Percentiles rank a stretch among this genome's conserved stretches.
phyloP scores from a whole-genome alignment of 164 flowering plant genomes.

The Pachysandra terminalis region DNA sequence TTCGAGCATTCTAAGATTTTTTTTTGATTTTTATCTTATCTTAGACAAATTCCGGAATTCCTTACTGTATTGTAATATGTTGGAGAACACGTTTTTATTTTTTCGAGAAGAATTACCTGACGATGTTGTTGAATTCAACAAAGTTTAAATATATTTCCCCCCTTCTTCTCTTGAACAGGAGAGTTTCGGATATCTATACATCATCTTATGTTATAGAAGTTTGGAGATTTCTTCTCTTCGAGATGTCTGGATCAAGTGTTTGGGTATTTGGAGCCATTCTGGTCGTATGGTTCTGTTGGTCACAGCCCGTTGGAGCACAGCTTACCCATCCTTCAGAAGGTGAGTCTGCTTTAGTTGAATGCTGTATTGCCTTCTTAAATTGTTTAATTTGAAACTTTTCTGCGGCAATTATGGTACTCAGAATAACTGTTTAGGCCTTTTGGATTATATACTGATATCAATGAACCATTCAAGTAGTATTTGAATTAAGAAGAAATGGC shows the following conservation, averaged over 20 bases:
- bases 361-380: neutral
- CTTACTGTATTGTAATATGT: no score
- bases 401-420: neutral
- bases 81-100: no score
- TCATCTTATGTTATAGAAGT: neutral
- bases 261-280: constrained; percentile 13
- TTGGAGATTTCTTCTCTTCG: neutral
- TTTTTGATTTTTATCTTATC: no score
- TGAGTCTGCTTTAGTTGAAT: constrained; percentile 3
- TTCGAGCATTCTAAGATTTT: no score
- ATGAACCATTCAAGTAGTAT: no score
- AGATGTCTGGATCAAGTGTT: constrained; percentile 13
- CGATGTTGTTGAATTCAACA: neutral
- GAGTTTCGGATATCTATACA: neutral
- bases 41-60: no score
- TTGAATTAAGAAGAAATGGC: no score
- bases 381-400: neutral
- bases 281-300: constrained; percentile 13
- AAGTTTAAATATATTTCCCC: neutral
- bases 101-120: neutral
- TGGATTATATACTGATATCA: no score
- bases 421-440: neutral
- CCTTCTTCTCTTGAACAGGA: neutral
- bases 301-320: constrained; percentile 19
- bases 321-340: constrained; percentile 37